Evolutionary conservation across 495 filamentous ascomycete species (phyloP), one percentile per base, ranked within the genome.

Genomic region (Trichocladium antarcticum): DNA sequence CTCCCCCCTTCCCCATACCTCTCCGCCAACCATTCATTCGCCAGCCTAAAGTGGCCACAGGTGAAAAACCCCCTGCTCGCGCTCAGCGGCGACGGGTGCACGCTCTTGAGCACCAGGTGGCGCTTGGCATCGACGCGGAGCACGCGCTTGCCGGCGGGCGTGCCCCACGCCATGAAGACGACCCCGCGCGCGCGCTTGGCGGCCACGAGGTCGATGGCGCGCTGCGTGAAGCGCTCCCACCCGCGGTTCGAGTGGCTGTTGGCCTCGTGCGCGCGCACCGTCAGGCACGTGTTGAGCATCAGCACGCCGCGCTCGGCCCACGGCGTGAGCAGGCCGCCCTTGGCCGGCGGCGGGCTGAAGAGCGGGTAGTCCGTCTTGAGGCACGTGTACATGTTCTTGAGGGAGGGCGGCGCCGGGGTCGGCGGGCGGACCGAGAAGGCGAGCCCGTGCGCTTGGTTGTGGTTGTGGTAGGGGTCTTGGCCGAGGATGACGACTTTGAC

Each of bases 401-500:
- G 77, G 2, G 85, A 90, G 0, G 87, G 88, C 0, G 92, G 92
- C 1, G 89, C 89, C 5, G 76, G 77, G 0, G 87, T 95, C 0
- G 92, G 92, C 0, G 92, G 80, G 0, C 84, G 87, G 44, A 96
- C 88, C 15, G 87, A 94, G 77, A 98, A 98, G 63, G 81, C 85
- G 38, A 98, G 79, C 20, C 92, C 92, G 67, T 95, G 90, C 29
- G 92, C 92, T 75, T 98, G 92, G 69, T 94, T 93, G 67, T 74
- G 56, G 63, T 93, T 92, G 71, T 97, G 92, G 66, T 98, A 98
- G 5, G 92, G 92, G 64, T 98, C 92, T 68, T 98, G 92, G 51
- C 93, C 92, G 37, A 96, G 58, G 64, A 98, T 85, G 7, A 98
- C 87, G 39, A 80, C 81, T 60, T 90, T 92, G 47, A 97, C 89